Evolutionary conservation across 805 yeast genomes (phyloP).

Genomic region (Tetrapisispora pingtungensis): DNA sequence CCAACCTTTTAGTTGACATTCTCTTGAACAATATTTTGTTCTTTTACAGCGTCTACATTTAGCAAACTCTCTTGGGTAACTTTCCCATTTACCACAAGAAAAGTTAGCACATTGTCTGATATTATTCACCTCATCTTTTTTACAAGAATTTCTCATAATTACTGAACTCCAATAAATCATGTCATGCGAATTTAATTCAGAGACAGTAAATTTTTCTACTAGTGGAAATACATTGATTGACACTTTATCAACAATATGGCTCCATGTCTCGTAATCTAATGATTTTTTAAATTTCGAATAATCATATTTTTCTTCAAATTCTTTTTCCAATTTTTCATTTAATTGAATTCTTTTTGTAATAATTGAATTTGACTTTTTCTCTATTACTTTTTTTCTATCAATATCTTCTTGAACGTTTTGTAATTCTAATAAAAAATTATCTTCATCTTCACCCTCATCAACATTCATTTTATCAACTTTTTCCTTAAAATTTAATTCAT

Average conservation of each 20-base stretch:
- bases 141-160: conserved; percentile 92
- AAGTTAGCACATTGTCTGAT: conserved; percentile 91
- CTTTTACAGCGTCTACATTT: conserved; percentile 91
- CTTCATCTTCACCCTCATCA: not conserved
- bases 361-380: conserved; percentile 3
- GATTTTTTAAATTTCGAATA: conserved; percentile 33
- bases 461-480: not conserved
- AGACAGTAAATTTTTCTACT: conserved; percentile 81
- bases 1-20: conserved; percentile 91
- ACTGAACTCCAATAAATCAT: conserved; percentile 95
- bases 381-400: not conserved
- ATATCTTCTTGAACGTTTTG: conserved; percentile 3
- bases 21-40: conserved; percentile 88
- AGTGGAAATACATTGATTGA: conserved; percentile 69
- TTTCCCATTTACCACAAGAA: conserved; percentile 92
- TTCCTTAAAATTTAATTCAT: not conserved
- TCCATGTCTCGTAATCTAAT: conserved; percentile 17
- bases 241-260: not conserved
- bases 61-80: conserved; percentile 81
- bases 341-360: conserved; percentile 7
- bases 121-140: conserved; percentile 79
- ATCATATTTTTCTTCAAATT: conserved; percentile 34
- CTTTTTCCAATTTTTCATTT: conserved; percentile 8
- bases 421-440: conserved; percentile 15
- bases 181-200: conserved; percentile 56